Evolutionary conservation across 108 stramenopile species (phyloP), one percentile per base, ranked within the genome.

Genomic region (Ochromonas danica): DNA sequence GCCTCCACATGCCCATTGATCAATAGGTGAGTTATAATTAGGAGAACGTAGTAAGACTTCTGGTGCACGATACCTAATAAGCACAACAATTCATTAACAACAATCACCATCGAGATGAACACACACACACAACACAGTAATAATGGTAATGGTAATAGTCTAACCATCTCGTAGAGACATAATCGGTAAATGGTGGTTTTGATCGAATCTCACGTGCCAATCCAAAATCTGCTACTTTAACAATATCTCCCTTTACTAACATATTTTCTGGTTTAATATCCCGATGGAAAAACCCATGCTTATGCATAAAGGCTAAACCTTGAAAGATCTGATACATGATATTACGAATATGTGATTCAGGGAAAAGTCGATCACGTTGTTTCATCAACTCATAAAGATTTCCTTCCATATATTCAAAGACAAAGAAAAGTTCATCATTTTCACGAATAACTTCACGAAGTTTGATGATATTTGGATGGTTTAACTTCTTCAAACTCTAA

Each of bases 381-480:
- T 90, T 87, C 83, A 97, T 94, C 57, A 87, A 79, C 61, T 95
- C 94, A 80, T 96, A 93, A 2, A 99, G 83, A 45, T 91, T 92
- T 28, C 92, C 94, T 78, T 95, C 94, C 96, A 99, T 94, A 83
- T 90, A 92, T 83, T 99, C 97, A 83, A 97, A 96, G 25, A 96
- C 95, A 77, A 97, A 96, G 74, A 88, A 93, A 2, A 97, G 90
- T 71, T 88, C 88, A 79, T 94, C 91, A 39, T 88, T 86, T 80
- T 96, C 97, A 1, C 94, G 86, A 28, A 95, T 91, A 35, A 98
- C 94, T 25, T 67, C 6, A 51, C 6, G 45, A 14, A 98, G 82
- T 62, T 83, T 87, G 72, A 96, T 91, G 35, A 95, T 90, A 77
- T 94, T 90, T 67, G 91, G 85, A 70, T 85, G 91, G 87, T 86